Base-by-base conservation (phyloP, 352 stramenopile genomes). In the Globisporangium barbulae region DNA sequence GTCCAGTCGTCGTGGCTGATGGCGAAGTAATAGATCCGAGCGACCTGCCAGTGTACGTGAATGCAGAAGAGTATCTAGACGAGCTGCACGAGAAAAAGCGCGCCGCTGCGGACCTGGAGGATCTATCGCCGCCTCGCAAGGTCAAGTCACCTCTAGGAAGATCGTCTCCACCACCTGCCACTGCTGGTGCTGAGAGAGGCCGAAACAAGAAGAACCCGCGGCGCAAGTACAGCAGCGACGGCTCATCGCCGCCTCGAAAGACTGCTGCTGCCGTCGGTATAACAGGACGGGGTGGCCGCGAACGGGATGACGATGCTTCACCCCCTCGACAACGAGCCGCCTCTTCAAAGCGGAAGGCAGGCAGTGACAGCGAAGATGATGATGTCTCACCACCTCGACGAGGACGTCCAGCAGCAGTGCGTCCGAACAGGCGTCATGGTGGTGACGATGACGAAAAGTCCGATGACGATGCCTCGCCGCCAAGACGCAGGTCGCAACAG, bases 21-120 rank as follows among this genome's bases (percentile, higher is more conserved):
- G 76, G 72, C 15, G 72, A 81, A 31, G 55, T 81, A 1, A 70
- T 83, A 31, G 85, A 93, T 44, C 71, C 75, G 28, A 77, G 88
- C 42, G 79, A 90, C 71, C 65, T 89, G 45, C 85, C 83, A 3
- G 73, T 91, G 5, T 89, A 90, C 64, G 81, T 88, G 41, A 86
- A 92, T 58, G 82, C 85, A 0, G 72, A 91, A 22, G 78, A 83
- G 44, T 91, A 82, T 53, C 49, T 89, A 42, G 73, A 79, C 21
- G 74, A 89, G 31, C 70, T 89, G 19, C 61, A 74, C 4, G 67
- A 67, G 4, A 72, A 71, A 31, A 68, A 78, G 8, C 57, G 50
- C 12, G 48, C 28, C 5, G 61, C 61, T 39, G 55, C 54, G n/a
- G n/a, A 70, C 6, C 67, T 77, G 13, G 63, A 39, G 9, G 77